These are phyloP conservation scores for Tubosaeta sp. DNA, from an alignment of 768 basidiomycete species.

Conservation along the genomic window DNA sequence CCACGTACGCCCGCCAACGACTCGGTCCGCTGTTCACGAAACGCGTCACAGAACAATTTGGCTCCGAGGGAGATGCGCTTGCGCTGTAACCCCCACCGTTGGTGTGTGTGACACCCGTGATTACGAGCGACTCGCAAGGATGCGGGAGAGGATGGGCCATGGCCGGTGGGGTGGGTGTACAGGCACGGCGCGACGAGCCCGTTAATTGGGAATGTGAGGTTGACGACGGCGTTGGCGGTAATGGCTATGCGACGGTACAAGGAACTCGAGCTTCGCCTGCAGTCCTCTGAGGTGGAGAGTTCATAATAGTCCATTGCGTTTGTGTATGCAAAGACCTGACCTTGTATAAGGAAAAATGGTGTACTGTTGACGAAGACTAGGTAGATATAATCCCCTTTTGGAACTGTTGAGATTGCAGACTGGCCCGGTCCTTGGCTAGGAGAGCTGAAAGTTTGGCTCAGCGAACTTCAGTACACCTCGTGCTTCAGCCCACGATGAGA, in stretches of 20 bases:
- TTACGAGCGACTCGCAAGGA: constrained; percentile 11
- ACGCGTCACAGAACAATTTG: constrained; percentile 15
- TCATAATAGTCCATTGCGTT: no score
- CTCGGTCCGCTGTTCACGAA: constrained; percentile 12
- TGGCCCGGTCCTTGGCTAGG: no score
- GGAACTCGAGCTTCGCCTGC: no score
- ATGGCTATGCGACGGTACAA: constrained; percentile 8
- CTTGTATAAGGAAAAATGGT: no score
- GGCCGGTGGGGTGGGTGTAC: constrained; percentile 19
- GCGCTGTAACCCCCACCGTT: constrained; percentile 9
- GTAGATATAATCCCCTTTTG: no score
- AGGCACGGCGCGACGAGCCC: constrained; percentile 1
- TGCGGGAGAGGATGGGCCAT: constrained; percentile 22
- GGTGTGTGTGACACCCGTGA: constrained; percentile 12
- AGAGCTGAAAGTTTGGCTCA: no score
- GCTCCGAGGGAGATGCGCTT: constrained; percentile 15
- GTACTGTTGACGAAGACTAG: no score
- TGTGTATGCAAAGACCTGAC: no score
- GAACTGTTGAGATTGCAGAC: no score
- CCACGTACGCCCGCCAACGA: constrained; percentile 11
- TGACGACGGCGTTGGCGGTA: constrained; percentile 20
- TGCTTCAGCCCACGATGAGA: no score
- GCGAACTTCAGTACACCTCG: no score
- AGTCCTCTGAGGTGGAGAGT: no score
- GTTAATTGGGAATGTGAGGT: constrained; percentile 13